Evolutionary conservation across 164 flowering plant species (phyloP), one percentile per base, ranked within the genome.

Genomic region (Annona cherimola): DNA sequence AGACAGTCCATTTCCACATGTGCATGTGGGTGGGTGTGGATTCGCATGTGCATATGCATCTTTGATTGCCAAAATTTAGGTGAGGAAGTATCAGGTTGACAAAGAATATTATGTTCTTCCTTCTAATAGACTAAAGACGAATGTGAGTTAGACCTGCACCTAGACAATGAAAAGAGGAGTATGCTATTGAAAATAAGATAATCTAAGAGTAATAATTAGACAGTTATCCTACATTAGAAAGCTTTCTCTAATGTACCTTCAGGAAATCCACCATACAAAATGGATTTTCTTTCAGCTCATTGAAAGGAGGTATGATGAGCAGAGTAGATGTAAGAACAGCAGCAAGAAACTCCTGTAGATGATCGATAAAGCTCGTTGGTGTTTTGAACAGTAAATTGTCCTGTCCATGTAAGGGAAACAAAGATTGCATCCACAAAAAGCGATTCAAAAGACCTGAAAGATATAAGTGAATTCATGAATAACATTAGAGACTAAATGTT

Each of bases 331-430:
- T 79, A 61, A 95, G 91, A 75, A 88, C 67, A 68, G 96, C 85
- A 75, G 83, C 77, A 63, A 95, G 82, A 78, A 95, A 83, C 77
- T 92, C 98, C 80, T 95, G 99, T 61, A 95, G 74, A 83, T 95
- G 99, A 70, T 95, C 99, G 77, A 95, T 68, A 81, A 95, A 95
- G 82, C 97, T 86, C 77, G 87, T 79, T 12, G 97, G 74, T 77
- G 99, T 91, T 84, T 92, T 95, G 84, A 95, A 95, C 73, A 92
- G 68, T 50, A 89, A 63, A 73, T 76, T n/a, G 42, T 95, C 98
- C 70, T 78, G 84, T 73, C 76, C 87, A 14, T 45, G 54, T 61
- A 87, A 46, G 35, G 99, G 98, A 85, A 83, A 91, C 71, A 80
- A 55, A 68, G 84, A 85, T 83, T 90, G 87, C 99, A 95, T 91